Evolutionary conservation across 768 basidiomycete species (phyloP), one percentile per base, ranked within the genome.

Genomic region (Pulveroboletus sp.): DNA sequence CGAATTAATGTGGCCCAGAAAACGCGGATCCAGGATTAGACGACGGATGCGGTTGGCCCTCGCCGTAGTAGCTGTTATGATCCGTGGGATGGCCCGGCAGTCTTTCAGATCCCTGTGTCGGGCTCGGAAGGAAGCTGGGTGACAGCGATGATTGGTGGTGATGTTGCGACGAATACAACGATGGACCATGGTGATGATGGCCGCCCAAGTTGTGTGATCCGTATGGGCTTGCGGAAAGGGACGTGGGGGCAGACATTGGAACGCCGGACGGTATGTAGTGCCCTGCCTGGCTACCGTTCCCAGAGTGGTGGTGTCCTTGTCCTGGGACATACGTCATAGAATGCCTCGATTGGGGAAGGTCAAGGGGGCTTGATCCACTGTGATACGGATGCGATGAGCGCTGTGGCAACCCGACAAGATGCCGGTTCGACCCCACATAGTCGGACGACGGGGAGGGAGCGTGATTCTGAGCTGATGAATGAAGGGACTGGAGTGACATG

Each of bases 401-500:
- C 23, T 67, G 65, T 41, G 74, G 72, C 53, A 75, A 61, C 20
- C 75, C 72, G 40, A 80, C 66, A 64, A 79, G 71, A 61, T 74
- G 72, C 51, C 78, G 75, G 45, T 69, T 71, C 11, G 71, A 61
- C 23, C 69, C 64, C 32, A 61, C 56, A 53, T 79, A 79, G 6
- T 77, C 77, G 16, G 72, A 49, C 40, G 64, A 51, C 36, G 56
- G 49, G n/a, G 66, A 53, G 17, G 60, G 57, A 24, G 69, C 62
- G 49, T 71, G 71, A n/a, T 47, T 62, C 52, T 65, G 69, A 42
- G 63, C 62, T 0, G 64, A 49, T 0, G 57, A 39, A 1, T 70
- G 59, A 50, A 69, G 43, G 58, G 82, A 81, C 64, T 87, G 86
- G 20, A 89, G 77, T 8, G 84, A 81, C 79, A 89, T 82, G 12